Evolutionary conservation across 225 moss, liverwort and hornwort species (phyloP).

Genomic region (Antitrichia curtipendula): DNA sequence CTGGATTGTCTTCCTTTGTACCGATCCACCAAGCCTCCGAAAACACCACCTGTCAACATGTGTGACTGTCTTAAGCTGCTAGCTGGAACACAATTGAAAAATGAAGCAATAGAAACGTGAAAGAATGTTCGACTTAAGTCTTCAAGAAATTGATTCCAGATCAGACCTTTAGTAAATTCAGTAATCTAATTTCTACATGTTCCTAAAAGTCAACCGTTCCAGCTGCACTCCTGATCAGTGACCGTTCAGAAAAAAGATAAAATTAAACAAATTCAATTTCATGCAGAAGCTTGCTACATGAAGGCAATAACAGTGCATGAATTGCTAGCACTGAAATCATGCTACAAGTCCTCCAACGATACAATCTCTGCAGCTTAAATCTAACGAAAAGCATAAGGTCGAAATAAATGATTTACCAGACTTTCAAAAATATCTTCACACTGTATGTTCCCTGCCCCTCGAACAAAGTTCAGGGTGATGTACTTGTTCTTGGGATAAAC

Average conservation of each 20-base stretch:
- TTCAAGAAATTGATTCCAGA: neutral
- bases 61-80: neutral
- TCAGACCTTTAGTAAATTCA: neutral
- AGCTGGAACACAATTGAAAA: neutral
- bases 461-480: conserved; percentile 77
- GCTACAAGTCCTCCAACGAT: neutral
- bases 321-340: neutral
- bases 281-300: neutral
- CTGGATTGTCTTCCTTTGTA: conserved; percentile 74
- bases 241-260: neutral
- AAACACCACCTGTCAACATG: conserved; percentile 71
- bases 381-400: neutral
- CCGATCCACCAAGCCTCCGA: conserved; percentile 90
- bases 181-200: neutral
- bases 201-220: neutral
- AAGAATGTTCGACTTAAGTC: neutral
- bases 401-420: conserved; percentile 35
- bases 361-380: neutral
- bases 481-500: conserved; percentile 92
- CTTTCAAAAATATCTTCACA: conserved; percentile 97
- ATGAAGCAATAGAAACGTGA: neutral
- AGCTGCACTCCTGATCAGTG: neutral
- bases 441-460: conserved; percentile 74
- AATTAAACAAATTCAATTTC: neutral
- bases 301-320: neutral